Evolutionary conservation across 2,329 filamentous ascomycete species (phyloP).

Genomic region (Talaromyces pinophilus): DNA sequence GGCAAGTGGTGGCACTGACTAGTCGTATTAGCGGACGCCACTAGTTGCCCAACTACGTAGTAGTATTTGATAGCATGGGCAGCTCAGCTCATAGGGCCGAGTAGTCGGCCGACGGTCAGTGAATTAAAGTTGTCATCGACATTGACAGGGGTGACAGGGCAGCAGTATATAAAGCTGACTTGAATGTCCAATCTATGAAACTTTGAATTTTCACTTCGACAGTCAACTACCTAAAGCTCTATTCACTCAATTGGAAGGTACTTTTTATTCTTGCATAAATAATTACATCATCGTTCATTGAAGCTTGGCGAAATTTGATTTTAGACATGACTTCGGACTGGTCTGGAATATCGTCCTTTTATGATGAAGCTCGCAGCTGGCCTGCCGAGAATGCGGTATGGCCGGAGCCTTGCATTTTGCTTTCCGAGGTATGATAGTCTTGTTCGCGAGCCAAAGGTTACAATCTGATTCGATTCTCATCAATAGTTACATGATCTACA

Average conservation of each 20-base stretch:
- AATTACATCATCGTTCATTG: background rate
- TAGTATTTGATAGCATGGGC: background rate
- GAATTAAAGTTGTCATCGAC: background rate
- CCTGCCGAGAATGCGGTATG: background rate
- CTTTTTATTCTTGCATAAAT: background rate
- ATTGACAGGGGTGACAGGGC: background rate
- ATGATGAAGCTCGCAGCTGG: background rate
- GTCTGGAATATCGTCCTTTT: background rate
- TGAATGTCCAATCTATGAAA: background rate
- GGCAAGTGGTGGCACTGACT: conserved; percentile 13
- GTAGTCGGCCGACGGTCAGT: background rate
- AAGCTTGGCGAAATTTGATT: background rate
- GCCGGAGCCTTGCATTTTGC: background rate
- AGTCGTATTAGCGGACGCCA: background rate
- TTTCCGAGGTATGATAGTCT: background rate
- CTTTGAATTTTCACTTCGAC: background rate
- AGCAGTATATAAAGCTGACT: background rate
- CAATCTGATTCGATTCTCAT: background rate
- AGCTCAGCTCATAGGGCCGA: background rate
- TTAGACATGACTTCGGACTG: background rate
- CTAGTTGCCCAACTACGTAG: background rate
- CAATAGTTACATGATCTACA: background rate
- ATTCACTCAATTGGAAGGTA: background rate
- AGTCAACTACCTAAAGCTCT: background rate
- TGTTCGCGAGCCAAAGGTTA: background rate